Conservation (phyloP, 768 basidiomycete species). For the Flagelloscypha sp. region DNA sequence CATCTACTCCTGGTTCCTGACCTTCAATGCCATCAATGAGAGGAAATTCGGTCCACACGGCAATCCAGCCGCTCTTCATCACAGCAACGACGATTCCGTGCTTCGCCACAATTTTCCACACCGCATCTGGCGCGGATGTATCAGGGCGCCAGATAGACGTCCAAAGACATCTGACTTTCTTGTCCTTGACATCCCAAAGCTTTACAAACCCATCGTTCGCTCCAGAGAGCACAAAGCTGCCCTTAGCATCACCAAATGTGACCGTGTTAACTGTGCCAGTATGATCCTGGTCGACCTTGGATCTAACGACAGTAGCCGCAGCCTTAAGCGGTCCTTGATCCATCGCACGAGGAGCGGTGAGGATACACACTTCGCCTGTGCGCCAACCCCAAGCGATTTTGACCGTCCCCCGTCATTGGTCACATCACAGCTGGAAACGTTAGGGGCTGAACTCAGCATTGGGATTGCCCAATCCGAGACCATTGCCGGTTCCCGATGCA, state of each 20-base stretch:
- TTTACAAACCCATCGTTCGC: constrained; percentile 63
- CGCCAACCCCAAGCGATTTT: constrained; percentile 68
- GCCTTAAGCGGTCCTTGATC: constrained; percentile 39
- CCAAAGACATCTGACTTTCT: constrained; percentile 52
- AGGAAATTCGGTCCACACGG: constrained; percentile 44
- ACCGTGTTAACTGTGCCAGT: constrained; percentile 49
- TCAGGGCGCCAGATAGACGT: constrained; percentile 35
- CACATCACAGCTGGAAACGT: constrained; percentile 52
- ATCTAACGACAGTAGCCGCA: constrained; percentile 38
- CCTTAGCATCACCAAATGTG: constrained; percentile 38
- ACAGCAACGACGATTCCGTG: constrained; percentile 45
- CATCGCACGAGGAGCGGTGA: constrained; percentile 50
- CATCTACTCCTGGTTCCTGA: constrained; percentile 9
- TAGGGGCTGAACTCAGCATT: constrained; percentile 67
- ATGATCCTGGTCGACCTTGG: constrained; percentile 52
- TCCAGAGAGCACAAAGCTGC: constrained; percentile 37
- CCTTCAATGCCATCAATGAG: no score
- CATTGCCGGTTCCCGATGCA: constrained; percentile 48
- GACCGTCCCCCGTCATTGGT: constrained; percentile 58
- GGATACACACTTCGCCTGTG: constrained; percentile 59
- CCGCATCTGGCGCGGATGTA: constrained; percentile 37
- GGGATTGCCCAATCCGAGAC: constrained; percentile 61
- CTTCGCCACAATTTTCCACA: constrained; percentile 37
- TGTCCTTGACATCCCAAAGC: constrained; percentile 66
- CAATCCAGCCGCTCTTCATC: constrained; percentile 47